Evolutionary conservation across 495 filamentous ascomycete genomes (phyloP).

Genomic region (Cladorrhinum samala): DNA sequence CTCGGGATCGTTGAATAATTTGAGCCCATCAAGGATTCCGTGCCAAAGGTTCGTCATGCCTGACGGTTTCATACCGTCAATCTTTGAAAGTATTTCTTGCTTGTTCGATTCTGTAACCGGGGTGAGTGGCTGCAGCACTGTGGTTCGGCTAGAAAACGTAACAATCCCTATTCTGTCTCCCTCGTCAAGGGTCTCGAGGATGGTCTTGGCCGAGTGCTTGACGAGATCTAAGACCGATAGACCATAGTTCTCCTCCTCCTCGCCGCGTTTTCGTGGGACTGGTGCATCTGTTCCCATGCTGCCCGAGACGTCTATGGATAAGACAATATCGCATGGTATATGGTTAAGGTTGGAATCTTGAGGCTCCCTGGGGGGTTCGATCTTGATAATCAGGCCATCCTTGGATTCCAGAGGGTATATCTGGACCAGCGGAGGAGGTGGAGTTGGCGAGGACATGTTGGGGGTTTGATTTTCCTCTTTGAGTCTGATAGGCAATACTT

Average conservation of each 20-base stretch:
- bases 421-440: slow-evolving; percentile 8
- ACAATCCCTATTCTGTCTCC: slow-evolving; percentile 42
- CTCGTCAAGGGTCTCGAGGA: slow-evolving; percentile 35
- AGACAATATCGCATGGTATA: slow-evolving; percentile 40
- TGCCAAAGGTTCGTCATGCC: slow-evolving; percentile 38
- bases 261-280: slow-evolving; percentile 22
- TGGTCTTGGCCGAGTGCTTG: slow-evolving; percentile 42
- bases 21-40: slow-evolving; percentile 32
- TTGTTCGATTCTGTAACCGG: slow-evolving; percentile 33
- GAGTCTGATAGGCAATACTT: background rate
- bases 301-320: slow-evolving; percentile 42
- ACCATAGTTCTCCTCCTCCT: slow-evolving; percentile 27
- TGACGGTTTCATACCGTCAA: slow-evolving; percentile 24
- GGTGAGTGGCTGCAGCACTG: slow-evolving; percentile 30
- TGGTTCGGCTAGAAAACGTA: slow-evolving; percentile 28
- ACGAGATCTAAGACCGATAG: slow-evolving; percentile 39
- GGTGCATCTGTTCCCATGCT: slow-evolving; percentile 36
- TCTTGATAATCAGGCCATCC: slow-evolving; percentile 33
- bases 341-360: slow-evolving; percentile 13
- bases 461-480: background rate
- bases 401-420: slow-evolving; percentile 27
- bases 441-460: too few relatives aligned
- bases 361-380: slow-evolving; percentile 32
- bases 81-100: slow-evolving; percentile 18
- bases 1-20: slow-evolving; percentile 22